Base-by-base conservation (phyloP, 192 early-diverging fungal species). In the Coemansia sp. region DNA sequence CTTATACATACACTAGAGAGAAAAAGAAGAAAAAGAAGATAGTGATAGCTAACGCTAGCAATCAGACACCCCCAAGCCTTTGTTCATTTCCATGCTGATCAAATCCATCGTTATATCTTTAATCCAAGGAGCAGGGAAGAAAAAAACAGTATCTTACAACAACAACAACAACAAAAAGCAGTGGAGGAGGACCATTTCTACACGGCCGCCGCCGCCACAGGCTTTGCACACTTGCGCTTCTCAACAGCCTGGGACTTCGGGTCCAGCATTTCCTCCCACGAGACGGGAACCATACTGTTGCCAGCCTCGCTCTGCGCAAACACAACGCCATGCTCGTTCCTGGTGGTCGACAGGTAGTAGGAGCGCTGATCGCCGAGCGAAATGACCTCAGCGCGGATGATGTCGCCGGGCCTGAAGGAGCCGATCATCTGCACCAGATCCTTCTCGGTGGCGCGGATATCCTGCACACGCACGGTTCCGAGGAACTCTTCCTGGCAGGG, bases 201-300 rank as follows among this genome's bases (percentile, higher is more conserved):
- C n/a, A n/a, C n/a, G n/a, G n/a, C n/a, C n/a, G n/a, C n/a, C n/a
- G n/a, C n/a, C 61, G 83, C 89, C 46, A 88, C 83, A 1, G 94
- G 91, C 77, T 97, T 99, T 16, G 97, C 97, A 66, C 97, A 99
- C 80, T 99, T 99, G 62, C 97, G 84, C 65, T 87, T 88, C 66
- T 98, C 97, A 32, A 95, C 83, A 0, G 76, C 73, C 49, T 88
- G 87, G 4, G 96, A 97, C 72, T 91, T 93, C 16, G 97, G 91
- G 71, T 96, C 97, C 57, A 97, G 89, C 97, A 99, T 99, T 66
- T 98, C 88, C 76, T 98, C 91, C 97, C 97, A 99, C 46, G 94
- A 95, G 41, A 97, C 87, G 6, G 97, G 97, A 39, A 97, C 84
- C 92, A 98, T 92, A 1, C 93, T 87, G 58, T 85, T 74, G 72